A percentile compares a stretch with the other conserved stretches of the same genome.
Conservation (phyloP, 2,329 filamentous ascomycete genomes). For the Macrophomina phaseolina region DNA sequence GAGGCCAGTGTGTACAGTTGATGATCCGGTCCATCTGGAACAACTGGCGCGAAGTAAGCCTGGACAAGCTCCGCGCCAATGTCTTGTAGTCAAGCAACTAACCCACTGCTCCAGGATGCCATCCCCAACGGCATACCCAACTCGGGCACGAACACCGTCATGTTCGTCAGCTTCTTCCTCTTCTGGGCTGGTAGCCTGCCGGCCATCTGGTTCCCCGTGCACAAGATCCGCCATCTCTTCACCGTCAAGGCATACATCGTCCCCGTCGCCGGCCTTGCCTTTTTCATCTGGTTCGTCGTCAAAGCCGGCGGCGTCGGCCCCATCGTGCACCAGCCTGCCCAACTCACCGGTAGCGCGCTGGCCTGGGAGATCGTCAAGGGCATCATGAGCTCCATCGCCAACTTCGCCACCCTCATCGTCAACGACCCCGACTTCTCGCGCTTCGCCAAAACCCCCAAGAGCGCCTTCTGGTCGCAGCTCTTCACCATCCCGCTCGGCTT, state of each 20-base stretch:
- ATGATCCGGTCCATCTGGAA: slow-evolving; percentile 90
- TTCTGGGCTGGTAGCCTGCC: slow-evolving; percentile 84
- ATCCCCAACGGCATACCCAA: slow-evolving; percentile 72
- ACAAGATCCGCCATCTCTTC: slow-evolving; percentile 87
- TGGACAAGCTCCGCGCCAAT: not conserved
- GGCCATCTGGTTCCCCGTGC: slow-evolving; percentile 87
- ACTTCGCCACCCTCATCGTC: slow-evolving; percentile 84
- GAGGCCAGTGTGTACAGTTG: slow-evolving; percentile 78
- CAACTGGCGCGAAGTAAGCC: slow-evolving; percentile 58
- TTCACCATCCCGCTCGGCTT: slow-evolving; percentile 57
- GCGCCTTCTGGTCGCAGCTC: slow-evolving; percentile 82
- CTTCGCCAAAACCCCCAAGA: slow-evolving; percentile 76
- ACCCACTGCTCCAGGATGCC: slow-evolving; percentile 45
- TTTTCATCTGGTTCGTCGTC: slow-evolving; percentile 86
- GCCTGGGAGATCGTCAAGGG: slow-evolving; percentile 84
- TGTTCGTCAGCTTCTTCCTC: slow-evolving; percentile 82
- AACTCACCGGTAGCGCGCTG: slow-evolving; percentile 68
- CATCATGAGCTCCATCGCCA: slow-evolving; percentile 87
- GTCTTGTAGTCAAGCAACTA: not conserved
- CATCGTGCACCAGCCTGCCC: slow-evolving; percentile 73
- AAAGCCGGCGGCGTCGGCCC: slow-evolving; percentile 83
- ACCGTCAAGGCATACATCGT: slow-evolving; percentile 88
- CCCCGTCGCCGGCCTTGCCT: slow-evolving; percentile 80
- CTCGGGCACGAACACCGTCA: slow-evolving; percentile 74
- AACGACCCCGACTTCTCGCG: slow-evolving; percentile 85